Percentiles rank a stretch among this genome's conserved stretches.
phyloP scores from a whole-genome alignment of 2,329 filamentous ascomycete genomes.

The Sporothrix pseudoabietina region DNA sequence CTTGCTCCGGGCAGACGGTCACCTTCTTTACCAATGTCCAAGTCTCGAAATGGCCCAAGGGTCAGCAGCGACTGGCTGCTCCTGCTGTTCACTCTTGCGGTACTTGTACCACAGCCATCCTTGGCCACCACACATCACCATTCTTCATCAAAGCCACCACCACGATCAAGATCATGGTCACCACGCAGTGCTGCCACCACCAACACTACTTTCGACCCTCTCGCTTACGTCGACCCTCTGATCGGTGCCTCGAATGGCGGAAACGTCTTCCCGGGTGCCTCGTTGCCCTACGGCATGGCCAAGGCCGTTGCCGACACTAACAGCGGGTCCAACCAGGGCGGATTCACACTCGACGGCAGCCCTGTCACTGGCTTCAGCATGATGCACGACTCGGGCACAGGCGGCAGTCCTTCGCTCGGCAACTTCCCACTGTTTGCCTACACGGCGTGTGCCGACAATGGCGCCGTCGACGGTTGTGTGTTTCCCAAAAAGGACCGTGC shows the following conservation, averaged over 20 bases:
- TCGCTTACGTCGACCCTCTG: conserved; percentile 43
- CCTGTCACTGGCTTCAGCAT: conserved; percentile 58
- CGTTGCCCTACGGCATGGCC: conserved; percentile 53
- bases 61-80: neutral
- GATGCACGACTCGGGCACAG: conserved; percentile 62
- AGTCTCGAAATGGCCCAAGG: neutral
- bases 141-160: neutral
- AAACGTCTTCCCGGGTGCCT: conserved; percentile 50
- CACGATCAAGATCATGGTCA: neutral
- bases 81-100: neutral
- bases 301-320: conserved; percentile 61
- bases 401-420: conserved; percentile 63
- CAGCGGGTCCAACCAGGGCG: conserved; percentile 57
- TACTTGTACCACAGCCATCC: neutral
- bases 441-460: conserved; percentile 56
- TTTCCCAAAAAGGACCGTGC: conserved; percentile 55
- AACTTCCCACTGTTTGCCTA: conserved; percentile 75
- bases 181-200: neutral
- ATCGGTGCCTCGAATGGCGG: conserved; percentile 48
- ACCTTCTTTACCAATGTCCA: too few relatives aligned
- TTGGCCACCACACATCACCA: neutral
- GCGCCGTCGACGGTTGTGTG: conserved; percentile 63
- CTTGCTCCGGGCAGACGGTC: too few relatives aligned
- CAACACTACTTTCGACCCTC: conserved; percentile 31
- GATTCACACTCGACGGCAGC: conserved; percentile 56